These are phyloP conservation scores for Globisporangium uncinulatum DNA, from an alignment of 352 stramenopile species.

Conservation along the genomic window DNA sequence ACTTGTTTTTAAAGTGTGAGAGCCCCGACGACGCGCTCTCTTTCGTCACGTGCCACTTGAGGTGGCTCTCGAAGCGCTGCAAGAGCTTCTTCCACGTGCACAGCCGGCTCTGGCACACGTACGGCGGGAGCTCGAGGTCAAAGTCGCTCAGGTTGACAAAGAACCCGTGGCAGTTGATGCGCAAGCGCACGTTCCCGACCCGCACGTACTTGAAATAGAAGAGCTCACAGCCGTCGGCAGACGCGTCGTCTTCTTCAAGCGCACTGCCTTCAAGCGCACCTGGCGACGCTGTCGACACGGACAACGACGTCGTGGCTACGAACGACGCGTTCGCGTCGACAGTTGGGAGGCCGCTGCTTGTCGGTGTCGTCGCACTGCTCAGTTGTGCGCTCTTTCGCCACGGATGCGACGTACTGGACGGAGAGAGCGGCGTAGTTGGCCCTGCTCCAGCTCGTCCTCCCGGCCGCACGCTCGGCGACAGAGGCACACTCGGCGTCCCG, in stretches of 20 bases:
- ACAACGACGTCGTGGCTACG: constrained; percentile 4
- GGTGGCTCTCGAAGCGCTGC: constrained; percentile 76
- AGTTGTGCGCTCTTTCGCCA: constrained; percentile 10
- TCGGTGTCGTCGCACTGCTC: constrained; percentile 1
- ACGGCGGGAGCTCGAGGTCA: constrained; percentile 69
- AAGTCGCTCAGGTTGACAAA: constrained; percentile 83
- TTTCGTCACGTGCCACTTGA: constrained; percentile 82
- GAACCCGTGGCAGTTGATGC: constrained; percentile 84
- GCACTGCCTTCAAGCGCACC: constrained; percentile 8
- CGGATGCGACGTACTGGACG: background rate
- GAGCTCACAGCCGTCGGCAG: constrained; percentile 53
- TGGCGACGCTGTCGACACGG: constrained; percentile 6
- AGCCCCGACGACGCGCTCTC: constrained; percentile 76
- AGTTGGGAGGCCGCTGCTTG: background rate
- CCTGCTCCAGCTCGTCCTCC: background rate
- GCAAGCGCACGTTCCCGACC: constrained; percentile 69
- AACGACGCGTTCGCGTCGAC: constrained; percentile 5
- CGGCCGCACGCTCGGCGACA: constrained; percentile 2
- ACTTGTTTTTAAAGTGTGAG: constrained; percentile 84
- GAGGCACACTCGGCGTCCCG: background rate
- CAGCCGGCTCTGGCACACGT: constrained; percentile 78
- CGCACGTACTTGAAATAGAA: constrained; percentile 87
- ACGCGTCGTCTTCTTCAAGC: constrained; percentile 47
- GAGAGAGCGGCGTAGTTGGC: background rate
- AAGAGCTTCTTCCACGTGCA: constrained; percentile 78